Evolutionary conservation across 2,329 filamentous ascomycete genomes (phyloP), one percentile per base, ranked within the genome.

Genomic region (Stagonosporopsis cucurbitacearum): DNA sequence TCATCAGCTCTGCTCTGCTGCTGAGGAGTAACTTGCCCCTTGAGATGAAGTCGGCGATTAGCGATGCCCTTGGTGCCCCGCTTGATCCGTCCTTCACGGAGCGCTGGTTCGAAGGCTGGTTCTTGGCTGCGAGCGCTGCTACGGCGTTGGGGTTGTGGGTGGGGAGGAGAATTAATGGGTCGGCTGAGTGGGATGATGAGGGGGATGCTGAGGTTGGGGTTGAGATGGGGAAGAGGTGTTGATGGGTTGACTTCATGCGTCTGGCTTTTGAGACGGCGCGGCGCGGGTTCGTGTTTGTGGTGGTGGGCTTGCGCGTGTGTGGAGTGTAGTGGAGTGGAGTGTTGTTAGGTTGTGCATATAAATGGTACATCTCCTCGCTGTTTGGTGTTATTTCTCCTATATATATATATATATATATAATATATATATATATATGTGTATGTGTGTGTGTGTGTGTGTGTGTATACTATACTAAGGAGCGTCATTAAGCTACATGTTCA

Each of bases 41-140:
- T 33, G 89, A 93, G 71, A 88, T 94, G 70, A 87, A 91, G 55
- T 87, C 86, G 45, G 89, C 89, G 1, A 90, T 96, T 3, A 87
- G 86, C 2, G 89, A 92, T 62, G 90, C 90, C 1, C 77, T 96
- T 26, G 87, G 90, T 39, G 90, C 89, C 19, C 89, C 91, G 15
- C 80, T 96, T 8, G 88, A 91, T 66, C 85, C 86, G 6, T 80
- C 81, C 0, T 91, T 91, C 66, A 88, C 91, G 5, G 87, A 96
- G 67, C 82, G 85, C 26, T 96, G 92, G 92, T 96, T 96, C 65
- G 92, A 96, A 73, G 87, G 86, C 7, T 94, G 91, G 88, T 96
- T 96, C 73, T 75, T 96, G 52, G 71, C 87, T 2, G 88, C 88
- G 5, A 89, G 87, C 59, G 78, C 81, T 0, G 69, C 83, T 12